A percentile compares a stretch with the other conserved stretches of the same genome.
phyloP scores from a whole-genome alignment of 495 filamentous ascomycete genomes.

The Neohortaea acidophila region DNA sequence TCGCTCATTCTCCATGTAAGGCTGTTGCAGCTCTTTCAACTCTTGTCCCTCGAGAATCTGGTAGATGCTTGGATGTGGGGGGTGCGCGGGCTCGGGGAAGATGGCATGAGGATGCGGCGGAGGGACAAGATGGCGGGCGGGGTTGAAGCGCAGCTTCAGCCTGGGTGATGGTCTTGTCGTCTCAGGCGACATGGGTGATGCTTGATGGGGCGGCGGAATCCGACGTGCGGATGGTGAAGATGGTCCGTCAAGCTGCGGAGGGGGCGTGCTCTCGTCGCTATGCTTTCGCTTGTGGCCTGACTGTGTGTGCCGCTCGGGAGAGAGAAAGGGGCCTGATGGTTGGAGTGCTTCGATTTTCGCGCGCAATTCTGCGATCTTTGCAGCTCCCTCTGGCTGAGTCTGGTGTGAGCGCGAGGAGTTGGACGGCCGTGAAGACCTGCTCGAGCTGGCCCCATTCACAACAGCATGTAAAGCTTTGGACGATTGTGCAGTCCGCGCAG shows the following conservation, averaged over 20 bases:
- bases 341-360: slow-evolving; percentile 18
- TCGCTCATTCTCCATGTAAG: slow-evolving; percentile 14
- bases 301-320: slow-evolving; percentile 6
- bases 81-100: neutral
- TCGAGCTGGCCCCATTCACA: no score
- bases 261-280: slow-evolving; percentile 1
- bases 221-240: slow-evolving; percentile 1
- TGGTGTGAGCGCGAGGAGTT: no score
- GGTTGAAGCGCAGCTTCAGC: slow-evolving; percentile 12
- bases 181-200: neutral
- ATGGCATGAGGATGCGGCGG: slow-evolving; percentile 9
- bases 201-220: neutral
- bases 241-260: neutral
- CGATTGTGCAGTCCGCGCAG: no score
- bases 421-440: no score
- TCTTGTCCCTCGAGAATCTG: slow-evolving; percentile 13
- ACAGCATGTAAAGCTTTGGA: no score
- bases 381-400: neutral
- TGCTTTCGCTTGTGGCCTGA: slow-evolving; percentile 10
- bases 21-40: slow-evolving; percentile 14
- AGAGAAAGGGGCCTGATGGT: slow-evolving; percentile 6
- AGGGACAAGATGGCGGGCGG: neutral
- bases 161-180: slow-evolving; percentile 4
- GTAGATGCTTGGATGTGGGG: slow-evolving; percentile 8
- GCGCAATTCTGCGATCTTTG: slow-evolving; percentile 8